Evolutionary conservation across 2,329 filamentous ascomycete species (phyloP).

Genomic region (Beauveria brongniartii): DNA sequence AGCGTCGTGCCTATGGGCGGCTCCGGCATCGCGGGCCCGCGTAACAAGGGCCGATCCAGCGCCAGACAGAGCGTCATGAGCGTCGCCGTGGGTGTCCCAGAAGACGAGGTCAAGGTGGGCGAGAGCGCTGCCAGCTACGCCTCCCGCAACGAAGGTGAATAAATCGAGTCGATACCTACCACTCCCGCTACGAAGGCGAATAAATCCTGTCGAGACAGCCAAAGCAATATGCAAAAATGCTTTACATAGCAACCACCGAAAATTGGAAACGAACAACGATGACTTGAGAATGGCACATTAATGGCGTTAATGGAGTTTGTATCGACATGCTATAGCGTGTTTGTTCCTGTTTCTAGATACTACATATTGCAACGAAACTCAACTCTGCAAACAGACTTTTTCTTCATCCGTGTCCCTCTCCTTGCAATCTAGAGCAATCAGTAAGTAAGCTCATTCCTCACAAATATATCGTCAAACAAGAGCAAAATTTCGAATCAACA

Average conservation of each 20-base stretch:
- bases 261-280: background rate
- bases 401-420: background rate
- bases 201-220: background rate
- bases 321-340: background rate
- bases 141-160: background rate
- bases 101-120: conserved; percentile 52
- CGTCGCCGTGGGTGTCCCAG: conserved; percentile 45
- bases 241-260: background rate
- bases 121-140: conserved; percentile 47
- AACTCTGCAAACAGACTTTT: background rate
- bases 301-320: conserved; percentile 2
- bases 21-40: conserved; percentile 37
- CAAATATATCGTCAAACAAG: background rate
- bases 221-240: background rate
- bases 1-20: conserved; percentile 30
- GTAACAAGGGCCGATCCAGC: conserved; percentile 37
- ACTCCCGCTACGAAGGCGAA: background rate
- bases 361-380: background rate
- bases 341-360: background rate
- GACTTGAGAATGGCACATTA: background rate
- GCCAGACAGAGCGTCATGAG: conserved; percentile 37
- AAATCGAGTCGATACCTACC: background rate
- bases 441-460: background rate
- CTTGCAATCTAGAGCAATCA: background rate
- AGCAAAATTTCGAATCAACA: background rate